These are phyloP conservation scores for Backusella mclennaniae DNA, from an alignment of 192 early-diverging fungal genomes.

Conservation along the genomic window DNA sequence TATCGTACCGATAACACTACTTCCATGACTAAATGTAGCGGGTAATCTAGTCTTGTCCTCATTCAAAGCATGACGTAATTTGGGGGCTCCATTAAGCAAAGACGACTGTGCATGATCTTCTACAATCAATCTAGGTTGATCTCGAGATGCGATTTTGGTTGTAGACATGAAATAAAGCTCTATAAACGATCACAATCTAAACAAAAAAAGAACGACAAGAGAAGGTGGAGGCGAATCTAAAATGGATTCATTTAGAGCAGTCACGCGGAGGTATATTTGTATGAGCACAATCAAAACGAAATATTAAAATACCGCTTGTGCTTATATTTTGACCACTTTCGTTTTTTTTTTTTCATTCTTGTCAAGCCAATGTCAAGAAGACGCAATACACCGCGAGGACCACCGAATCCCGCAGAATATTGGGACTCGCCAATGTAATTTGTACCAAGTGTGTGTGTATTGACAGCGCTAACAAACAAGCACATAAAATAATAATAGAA, in stretches of 20 bases:
- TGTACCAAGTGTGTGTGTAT: too few relatives aligned
- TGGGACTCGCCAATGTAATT: background rate
- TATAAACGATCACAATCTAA: background rate
- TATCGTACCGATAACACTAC: background rate
- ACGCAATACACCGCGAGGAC: background rate
- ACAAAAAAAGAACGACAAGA: background rate
- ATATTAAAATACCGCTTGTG: too few relatives aligned
- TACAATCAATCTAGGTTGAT: background rate
- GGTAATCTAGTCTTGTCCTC: background rate
- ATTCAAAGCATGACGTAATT: background rate
- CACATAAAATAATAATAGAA: background rate
- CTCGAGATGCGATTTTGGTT: conserved; percentile 1
- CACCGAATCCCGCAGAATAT: background rate
- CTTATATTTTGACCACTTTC: too few relatives aligned
- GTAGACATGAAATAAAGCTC: background rate
- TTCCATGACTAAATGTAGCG: background rate
- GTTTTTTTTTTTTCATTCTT: too few relatives aligned
- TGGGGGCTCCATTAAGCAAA: background rate
- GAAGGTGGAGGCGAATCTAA: background rate
- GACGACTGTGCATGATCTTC: background rate
- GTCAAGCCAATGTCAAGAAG: background rate
- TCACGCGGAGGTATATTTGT: too few relatives aligned
- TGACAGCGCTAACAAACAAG: too few relatives aligned
- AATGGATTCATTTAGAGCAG: too few relatives aligned
- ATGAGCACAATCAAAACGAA: too few relatives aligned